Base-by-base conservation (phyloP, 2,329 filamentous ascomycete species). In the Aspergillus versicolor region DNA sequence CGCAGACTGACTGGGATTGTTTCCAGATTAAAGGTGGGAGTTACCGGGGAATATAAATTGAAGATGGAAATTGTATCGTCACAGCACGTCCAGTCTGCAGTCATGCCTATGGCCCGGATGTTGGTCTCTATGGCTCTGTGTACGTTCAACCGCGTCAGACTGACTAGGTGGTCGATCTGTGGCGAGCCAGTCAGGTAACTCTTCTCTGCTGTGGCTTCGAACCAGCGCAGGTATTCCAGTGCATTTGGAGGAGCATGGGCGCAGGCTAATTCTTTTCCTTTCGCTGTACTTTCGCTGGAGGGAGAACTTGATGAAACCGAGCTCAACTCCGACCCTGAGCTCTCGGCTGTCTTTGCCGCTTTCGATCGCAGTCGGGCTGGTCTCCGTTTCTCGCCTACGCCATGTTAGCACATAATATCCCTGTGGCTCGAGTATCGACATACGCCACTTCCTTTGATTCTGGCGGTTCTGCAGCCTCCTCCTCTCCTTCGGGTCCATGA, bases 111-210 rank as follows among this genome's bases (percentile, higher is more conserved):
- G 2, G 70, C n/a, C 8, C 54, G 51, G 43, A 71, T 60, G 44
- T 73, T 75, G 3, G 64, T 52, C 3, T 55, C 56, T 40, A 73
- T 65, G 5, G 69, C 72, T 5, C 70, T 69, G 57, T 72, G 73
- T 12, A 75, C 71, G 24, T 75, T 75, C 19, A 72, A 63, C 24
- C 71, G 70, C 7, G 67, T 67, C 13, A 75, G 61, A 2, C 63
- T 66, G n/a, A 75, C 57, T 4, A 75, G 62, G 38, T 73, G 58
- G 3, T 62, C 60, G 11, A 42, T 30, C 2, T 24, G 41, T 0
- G 55, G 60, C 0, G 53, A 47, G 11, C 54, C 48, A 21, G 21
- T 13, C 0, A 54, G 38, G 15, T 51, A 62, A 38, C 42, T 48
- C 2, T 47, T 30, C 3, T 21, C 40, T 5, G 43, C 41, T 37